Evolutionary conservation across 495 filamentous ascomycete species (phyloP), one percentile per base, ranked within the genome.

Genomic region (Penicillium dipodomyicola): DNA sequence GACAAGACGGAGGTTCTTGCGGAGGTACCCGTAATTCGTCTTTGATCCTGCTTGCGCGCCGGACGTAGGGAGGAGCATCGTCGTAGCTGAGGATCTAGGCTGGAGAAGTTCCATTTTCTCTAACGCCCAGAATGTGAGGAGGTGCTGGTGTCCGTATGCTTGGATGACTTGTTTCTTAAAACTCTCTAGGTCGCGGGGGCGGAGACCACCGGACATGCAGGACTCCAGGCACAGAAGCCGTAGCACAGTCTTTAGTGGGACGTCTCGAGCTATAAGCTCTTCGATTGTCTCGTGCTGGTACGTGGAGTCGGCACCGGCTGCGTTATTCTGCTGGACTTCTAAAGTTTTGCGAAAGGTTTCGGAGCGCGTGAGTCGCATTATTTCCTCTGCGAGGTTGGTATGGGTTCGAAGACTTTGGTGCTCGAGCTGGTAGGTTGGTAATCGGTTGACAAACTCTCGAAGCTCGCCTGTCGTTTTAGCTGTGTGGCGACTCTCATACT

Each of bases 311-410:
- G 89, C 82, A 47, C 92, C 94, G 3, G 91, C 91, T n/a, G 90
- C 91, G 52, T 96, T 82, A 64, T 95, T 96, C 71, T 97, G 95
- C 68, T 99, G 95, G 9, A 97, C 88, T 72, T 97, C 95, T 2
- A 97, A 77, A 37, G 89, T 77, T 61, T 89, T 88, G 59, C 84
- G 89, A 75, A 97, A 99, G 53, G 86, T 83, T 58, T 97, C 93
- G 12, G 89, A 84, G 30, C 87, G 81, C 2, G 95, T 99, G 60
- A 90, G 80, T 65, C 92, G 91, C 82, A 94, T 88, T 54, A 97
- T 96, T 58, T 97, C 95, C 71, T 97, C 93, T 1, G 91, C 90
- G 37, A 99, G 80, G 22, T 86, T 87, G 4, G 92, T 96, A 73
- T 99, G 95, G 0, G 93, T 82, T 54, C 93, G 91, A 40, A 97